phyloP scores from a whole-genome alignment of 1,284 basidiomycete genomes.

The Agroathelia rolfsii region DNA sequence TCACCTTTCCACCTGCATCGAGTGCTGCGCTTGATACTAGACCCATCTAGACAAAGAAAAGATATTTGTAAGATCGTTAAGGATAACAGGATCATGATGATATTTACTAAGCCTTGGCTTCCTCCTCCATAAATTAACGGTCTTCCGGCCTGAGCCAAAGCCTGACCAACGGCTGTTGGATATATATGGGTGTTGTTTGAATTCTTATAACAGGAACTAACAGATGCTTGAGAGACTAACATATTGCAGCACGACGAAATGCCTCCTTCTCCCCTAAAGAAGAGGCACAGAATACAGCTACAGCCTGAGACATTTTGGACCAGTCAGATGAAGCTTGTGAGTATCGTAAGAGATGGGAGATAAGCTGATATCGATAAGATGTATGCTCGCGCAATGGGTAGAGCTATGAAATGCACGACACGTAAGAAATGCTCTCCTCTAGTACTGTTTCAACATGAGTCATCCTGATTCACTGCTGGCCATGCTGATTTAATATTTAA shows the following conservation, averaged over 20 bases:
- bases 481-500: no score
- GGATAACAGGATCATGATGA: no score
- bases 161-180: constrained; percentile 56
- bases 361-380: no score
- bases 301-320: constrained; percentile 36
- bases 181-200: constrained; percentile 5
- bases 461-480: no score
- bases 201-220: constrained; percentile 2
- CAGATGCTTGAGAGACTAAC: constrained; percentile 31
- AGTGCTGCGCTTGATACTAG: constrained; percentile 65
- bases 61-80: no score
- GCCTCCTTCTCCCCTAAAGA: constrained; percentile 53
- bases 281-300: constrained; percentile 77
- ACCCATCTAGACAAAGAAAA: no score
- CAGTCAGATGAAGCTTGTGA: no score
- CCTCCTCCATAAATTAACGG: constrained; percentile 86
- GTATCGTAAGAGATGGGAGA: no score
- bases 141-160: constrained; percentile 54
- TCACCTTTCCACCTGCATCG: constrained; percentile 59
- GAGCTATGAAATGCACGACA: no score
- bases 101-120: constrained; percentile 64
- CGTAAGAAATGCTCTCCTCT: no score
- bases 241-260: constrained; percentile 59
- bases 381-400: no score
- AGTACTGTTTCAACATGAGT: no score